Evolutionary conservation across 768 basidiomycete species (phyloP).

Genomic region (Amanita jacksonii): DNA sequence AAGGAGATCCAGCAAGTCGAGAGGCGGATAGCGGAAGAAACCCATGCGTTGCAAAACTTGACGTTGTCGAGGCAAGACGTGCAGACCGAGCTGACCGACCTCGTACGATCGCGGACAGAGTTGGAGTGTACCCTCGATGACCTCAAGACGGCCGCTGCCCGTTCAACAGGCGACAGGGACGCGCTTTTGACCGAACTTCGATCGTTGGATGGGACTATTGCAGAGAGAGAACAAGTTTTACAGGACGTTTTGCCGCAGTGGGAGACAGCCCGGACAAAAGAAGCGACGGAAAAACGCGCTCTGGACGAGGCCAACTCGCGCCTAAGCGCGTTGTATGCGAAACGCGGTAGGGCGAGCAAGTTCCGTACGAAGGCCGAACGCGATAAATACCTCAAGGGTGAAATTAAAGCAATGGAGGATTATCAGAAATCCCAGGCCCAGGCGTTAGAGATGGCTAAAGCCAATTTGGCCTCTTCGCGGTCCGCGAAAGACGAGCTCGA

Average conservation of each 20-base stretch:
- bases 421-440: slow-evolving; percentile 47
- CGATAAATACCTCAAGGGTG: slow-evolving; percentile 72
- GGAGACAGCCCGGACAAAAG: slow-evolving; percentile 44
- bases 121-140: slow-evolving; percentile 79
- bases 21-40: slow-evolving; percentile 56
- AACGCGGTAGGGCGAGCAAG: slow-evolving; percentile 81
- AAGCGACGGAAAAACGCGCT: slow-evolving; percentile 46
- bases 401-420: slow-evolving; percentile 60
- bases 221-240: slow-evolving; percentile 51
- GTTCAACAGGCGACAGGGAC: slow-evolving; percentile 54
- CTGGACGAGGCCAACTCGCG: slow-evolving; percentile 70
- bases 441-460: slow-evolving; percentile 44
- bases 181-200: slow-evolving; percentile 58
- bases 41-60: slow-evolving; percentile 64
- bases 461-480: slow-evolving; percentile 39
- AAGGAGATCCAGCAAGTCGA: slow-evolving; percentile 81
- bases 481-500: slow-evolving; percentile 48
- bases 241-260: slow-evolving; percentile 62
- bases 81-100: slow-evolving; percentile 79
- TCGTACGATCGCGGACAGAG: slow-evolving; percentile 77
- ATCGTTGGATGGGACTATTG: slow-evolving; percentile 49
- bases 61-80: slow-evolving; percentile 62
- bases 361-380: slow-evolving; percentile 80
- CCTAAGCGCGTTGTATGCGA: slow-evolving; percentile 71
- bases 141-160: slow-evolving; percentile 54